Percentiles rank a stretch among this genome's conserved stretches.
phyloP scores from a whole-genome alignment of 768 basidiomycete genomes.

The Termitomyces sp. region DNA sequence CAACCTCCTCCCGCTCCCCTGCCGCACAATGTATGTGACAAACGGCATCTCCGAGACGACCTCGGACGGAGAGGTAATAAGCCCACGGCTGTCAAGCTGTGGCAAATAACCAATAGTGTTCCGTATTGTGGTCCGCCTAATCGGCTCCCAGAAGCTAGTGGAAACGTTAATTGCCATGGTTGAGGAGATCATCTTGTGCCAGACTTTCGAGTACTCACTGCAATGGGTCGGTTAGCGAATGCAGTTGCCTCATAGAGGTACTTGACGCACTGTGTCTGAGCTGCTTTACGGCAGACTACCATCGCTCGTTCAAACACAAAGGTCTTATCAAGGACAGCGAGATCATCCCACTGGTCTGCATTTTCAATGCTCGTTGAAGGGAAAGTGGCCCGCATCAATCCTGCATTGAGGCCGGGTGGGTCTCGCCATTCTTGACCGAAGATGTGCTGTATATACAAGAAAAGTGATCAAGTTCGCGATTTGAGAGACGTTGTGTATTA shows the following conservation, averaged over 20 bases:
- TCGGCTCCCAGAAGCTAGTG: conserved; percentile 28
- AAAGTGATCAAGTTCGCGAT: background rate
- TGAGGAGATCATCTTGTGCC: conserved; percentile 32
- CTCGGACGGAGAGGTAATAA: conserved; percentile 5
- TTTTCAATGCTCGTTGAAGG: conserved; percentile 54
- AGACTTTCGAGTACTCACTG: conserved; percentile 22
- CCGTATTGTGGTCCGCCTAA: conserved; percentile 21
- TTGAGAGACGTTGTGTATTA: background rate
- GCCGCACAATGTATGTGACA: conserved; percentile 59
- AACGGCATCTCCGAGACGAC: conserved; percentile 20
- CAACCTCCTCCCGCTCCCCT: conserved; percentile 36
- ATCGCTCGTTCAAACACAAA: conserved; percentile 60
- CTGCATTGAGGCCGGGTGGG: conserved; percentile 26
- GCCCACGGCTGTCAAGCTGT: conserved; percentile 5
- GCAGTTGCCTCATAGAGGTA: background rate
- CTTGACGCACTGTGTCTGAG: conserved; percentile 38
- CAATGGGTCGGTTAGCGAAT: conserved; percentile 12
- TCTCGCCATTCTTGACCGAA: conserved; percentile 18
- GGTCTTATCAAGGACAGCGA: conserved; percentile 37
- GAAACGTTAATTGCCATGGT: conserved; percentile 23
- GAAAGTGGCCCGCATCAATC: conserved; percentile 60
- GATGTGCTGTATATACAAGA: conserved; percentile 9
- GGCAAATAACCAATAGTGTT: conserved; percentile 31
- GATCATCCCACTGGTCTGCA: conserved; percentile 57
- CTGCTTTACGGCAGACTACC: conserved; percentile 59